Conservation (phyloP, 2,329 filamentous ascomycete species). For the Stylonectria norvegica region DNA sequence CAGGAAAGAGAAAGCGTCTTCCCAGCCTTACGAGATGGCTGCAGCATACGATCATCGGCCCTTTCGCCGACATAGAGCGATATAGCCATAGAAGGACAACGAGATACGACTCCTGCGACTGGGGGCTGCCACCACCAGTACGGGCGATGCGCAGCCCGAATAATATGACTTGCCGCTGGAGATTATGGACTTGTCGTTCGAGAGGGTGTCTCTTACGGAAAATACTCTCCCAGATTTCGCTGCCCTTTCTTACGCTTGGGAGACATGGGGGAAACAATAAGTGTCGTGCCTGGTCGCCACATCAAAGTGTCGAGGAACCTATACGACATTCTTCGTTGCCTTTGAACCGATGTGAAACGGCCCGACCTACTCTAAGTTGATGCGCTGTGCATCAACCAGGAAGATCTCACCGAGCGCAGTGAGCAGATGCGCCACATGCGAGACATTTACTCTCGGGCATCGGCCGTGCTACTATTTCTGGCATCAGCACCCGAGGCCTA, state of each 20-base stretch:
- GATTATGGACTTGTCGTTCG: neutral
- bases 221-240: neutral
- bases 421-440: neutral
- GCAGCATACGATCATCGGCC: neutral
- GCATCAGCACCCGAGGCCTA: neutral
- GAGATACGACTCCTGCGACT: neutral
- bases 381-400: neutral
- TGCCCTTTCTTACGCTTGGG: neutral
- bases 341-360: neutral
- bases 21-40: neutral
- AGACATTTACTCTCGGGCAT: neutral
- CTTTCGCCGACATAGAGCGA: neutral
- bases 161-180: neutral
- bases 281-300: neutral
- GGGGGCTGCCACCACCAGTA: neutral
- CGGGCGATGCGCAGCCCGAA: neutral
- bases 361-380: neutral
- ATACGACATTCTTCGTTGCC: neutral
- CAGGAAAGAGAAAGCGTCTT: neutral
- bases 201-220: neutral
- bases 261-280: neutral
- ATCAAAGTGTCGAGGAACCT: neutral
- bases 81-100: neutral
- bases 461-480: neutral
- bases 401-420: neutral